Base-by-base conservation (phyloP, 1,284 basidiomycete genomes). In the Rhodofomes roseus region DNA sequence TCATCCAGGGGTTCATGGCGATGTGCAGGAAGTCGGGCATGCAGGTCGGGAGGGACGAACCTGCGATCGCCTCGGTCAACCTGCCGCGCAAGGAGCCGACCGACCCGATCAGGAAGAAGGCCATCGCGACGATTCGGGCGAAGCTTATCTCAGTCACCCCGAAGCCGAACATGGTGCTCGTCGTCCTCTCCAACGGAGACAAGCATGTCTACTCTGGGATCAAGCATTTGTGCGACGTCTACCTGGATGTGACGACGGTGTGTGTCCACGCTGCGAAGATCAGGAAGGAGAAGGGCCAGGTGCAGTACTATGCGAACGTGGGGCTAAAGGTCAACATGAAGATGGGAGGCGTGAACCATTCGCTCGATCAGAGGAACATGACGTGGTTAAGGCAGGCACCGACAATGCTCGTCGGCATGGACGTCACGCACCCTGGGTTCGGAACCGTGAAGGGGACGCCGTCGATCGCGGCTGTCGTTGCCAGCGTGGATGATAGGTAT, bases 351-450 rank as follows among this genome's bases (percentile, higher is more conserved):
- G 76, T 87, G 55, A 93, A 93, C 67, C 89, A 92, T 63, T 72
- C 69, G 8, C 71, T 92, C 41, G 86, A 87, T 60, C 65, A 71
- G 11, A 65, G 58, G 52, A 68, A 68, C 61, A 82, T 86, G 73
- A 56, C 57, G 1, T 88, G 84, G 85, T 73, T 92, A 40, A 78
- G 74, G 61, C 65, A 76, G 59, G 72, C 70, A 61, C 76, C 84
- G 5, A 92, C 90, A 0, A 93, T 93, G 86, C 71, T 93, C 34
- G 82, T 93, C 31, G 91, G 91, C 6, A 90, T 92, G 73, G 91
- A 93, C 67, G 91, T 93, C 16, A 92, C 90, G 0, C 92, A 93
- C 72, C 89, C 90, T 23, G 86, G 88, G 18, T 81, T 80, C 4
- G 84, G 85, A 0, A 87, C 86, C 62, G 79, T 81, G 62, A 79